phyloP scores from a whole-genome alignment of 2,329 filamentous ascomycete genomes.

The Stemphylium vesicarium region DNA sequence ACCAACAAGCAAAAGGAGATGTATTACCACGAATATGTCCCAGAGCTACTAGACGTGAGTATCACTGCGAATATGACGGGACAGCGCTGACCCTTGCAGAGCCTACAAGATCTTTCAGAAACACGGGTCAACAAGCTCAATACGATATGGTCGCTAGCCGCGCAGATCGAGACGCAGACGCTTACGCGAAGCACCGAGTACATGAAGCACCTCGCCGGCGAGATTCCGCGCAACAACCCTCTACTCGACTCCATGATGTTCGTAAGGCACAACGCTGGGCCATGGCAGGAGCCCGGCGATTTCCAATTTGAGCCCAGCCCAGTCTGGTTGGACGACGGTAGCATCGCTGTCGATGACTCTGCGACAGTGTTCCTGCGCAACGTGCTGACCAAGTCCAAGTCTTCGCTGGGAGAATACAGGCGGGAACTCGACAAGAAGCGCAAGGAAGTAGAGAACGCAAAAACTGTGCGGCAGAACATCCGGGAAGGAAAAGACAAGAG shows the following conservation, averaged over 20 bases:
- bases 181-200: conserved; percentile 75
- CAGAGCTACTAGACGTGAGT: conserved; percentile 84
- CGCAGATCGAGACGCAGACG: conserved; percentile 79
- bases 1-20: conserved; percentile 97
- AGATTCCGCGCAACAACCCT: conserved; percentile 87
- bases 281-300: conserved; percentile 83
- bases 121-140: conserved; percentile 86
- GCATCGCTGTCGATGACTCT: conserved; percentile 83
- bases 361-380: conserved; percentile 93
- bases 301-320: conserved; percentile 92
- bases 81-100: conserved; percentile 48
- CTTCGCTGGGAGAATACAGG: conserved; percentile 78
- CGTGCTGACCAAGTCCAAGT: conserved; percentile 87
- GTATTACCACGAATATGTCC: conserved; percentile 96
- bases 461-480: conserved; percentile 74
- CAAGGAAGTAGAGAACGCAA: conserved; percentile 81
- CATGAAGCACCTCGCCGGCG: conserved; percentile 73
- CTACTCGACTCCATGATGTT: conserved; percentile 98
- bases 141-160: conserved; percentile 80
- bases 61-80: background rate
- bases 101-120: conserved; percentile 89
- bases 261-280: conserved; percentile 83
- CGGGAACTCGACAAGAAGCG: conserved; percentile 85
- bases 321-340: conserved; percentile 92
- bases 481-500: conserved; percentile 85